A percentile compares a stretch with the other conserved stretches of the same genome.
Conservation (phyloP, 352 stramenopile genomes). For the Globisporangium carolinianum region DNA sequence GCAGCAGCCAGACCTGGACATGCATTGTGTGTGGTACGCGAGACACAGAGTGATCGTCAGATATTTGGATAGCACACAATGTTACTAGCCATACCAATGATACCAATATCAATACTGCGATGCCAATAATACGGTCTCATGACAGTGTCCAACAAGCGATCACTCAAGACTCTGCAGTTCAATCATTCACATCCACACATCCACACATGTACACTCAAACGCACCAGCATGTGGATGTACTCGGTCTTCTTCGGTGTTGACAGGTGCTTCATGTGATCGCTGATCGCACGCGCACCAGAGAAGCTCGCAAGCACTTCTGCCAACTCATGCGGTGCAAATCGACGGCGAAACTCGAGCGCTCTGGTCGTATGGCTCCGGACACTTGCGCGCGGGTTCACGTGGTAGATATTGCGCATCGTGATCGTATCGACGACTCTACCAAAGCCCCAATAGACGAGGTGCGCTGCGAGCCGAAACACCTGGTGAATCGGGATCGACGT, state of each 20-base stretch:
- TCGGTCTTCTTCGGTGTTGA: conserved; percentile 60
- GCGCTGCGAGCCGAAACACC: conserved; percentile 72
- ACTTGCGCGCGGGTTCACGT: conserved; percentile 56
- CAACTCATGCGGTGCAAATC: conserved; percentile 64
- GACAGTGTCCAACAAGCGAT: too few relatives aligned
- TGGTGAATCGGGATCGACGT: conserved; percentile 74
- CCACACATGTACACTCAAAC: too few relatives aligned
- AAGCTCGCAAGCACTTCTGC: conserved; percentile 70
- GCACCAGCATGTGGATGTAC: conserved; percentile 83
- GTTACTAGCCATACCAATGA: too few relatives aligned
- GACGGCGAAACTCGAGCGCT: conserved; percentile 67
- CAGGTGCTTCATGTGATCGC: conserved; percentile 76
- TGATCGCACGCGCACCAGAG: conserved; percentile 58
- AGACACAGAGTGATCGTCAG: too few relatives aligned
- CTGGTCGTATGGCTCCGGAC: conserved; percentile 38
- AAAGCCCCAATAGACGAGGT: conserved; percentile 83
- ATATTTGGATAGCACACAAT: too few relatives aligned
- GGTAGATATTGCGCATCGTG: conserved; percentile 84
- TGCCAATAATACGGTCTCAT: too few relatives aligned
- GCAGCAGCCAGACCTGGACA: conserved; percentile 49
- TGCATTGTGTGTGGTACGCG: too few relatives aligned
- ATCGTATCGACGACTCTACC: conserved; percentile 76
- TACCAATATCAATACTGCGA: too few relatives aligned
- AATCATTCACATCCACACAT: too few relatives aligned
- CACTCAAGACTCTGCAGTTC: too few relatives aligned